Percentiles rank a stretch among this genome's conserved stretches.
Conservation (phyloP, 2,329 filamentous ascomycete species). For the Pseudopyricularia cyperi region DNA sequence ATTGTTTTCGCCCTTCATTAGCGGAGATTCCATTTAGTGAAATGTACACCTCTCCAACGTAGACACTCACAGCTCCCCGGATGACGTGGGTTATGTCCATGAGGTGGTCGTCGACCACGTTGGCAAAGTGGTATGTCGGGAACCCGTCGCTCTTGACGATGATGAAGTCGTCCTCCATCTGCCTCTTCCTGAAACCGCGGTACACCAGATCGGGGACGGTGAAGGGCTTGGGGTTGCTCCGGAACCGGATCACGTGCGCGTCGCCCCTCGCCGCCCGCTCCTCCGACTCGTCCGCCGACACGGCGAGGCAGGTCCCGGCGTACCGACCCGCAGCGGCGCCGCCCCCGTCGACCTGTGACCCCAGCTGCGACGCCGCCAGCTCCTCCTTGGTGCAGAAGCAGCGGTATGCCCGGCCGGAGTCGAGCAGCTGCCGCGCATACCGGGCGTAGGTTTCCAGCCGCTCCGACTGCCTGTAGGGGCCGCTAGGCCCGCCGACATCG, state of each 20-base stretch:
- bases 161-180: slow-evolving; percentile 66
- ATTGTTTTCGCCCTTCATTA: too few species aligned
- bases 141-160: slow-evolving; percentile 83
- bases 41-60: background rate
- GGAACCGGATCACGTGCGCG: slow-evolving; percentile 65
- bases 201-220: slow-evolving; percentile 70
- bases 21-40: too few species aligned
- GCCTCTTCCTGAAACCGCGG: slow-evolving; percentile 45
- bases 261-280: slow-evolving; percentile 58
- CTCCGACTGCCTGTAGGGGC: slow-evolving; percentile 80
- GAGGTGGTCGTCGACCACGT: slow-evolving; percentile 88
- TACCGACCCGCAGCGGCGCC: slow-evolving; percentile 27
- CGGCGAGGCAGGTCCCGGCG: slow-evolving; percentile 55
- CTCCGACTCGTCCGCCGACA: slow-evolving; percentile 55
- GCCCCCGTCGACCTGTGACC: slow-evolving; percentile 24
- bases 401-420: slow-evolving; percentile 67
- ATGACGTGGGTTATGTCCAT: slow-evolving; percentile 97
- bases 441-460: slow-evolving; percentile 59
- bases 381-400: slow-evolving; percentile 78
- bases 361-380: slow-evolving; percentile 48
- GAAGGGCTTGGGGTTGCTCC: slow-evolving; percentile 46
- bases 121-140: slow-evolving; percentile 94
- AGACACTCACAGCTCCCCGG: slow-evolving; percentile 56
- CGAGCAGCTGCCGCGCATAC: slow-evolving; percentile 57
- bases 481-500: slow-evolving; percentile 64